A percentile compares a stretch with the other conserved stretches of the same genome.
Evolutionary conservation across 1,284 basidiomycete genomes (phyloP).

Genomic region (Tilletia walkeri): DNA sequence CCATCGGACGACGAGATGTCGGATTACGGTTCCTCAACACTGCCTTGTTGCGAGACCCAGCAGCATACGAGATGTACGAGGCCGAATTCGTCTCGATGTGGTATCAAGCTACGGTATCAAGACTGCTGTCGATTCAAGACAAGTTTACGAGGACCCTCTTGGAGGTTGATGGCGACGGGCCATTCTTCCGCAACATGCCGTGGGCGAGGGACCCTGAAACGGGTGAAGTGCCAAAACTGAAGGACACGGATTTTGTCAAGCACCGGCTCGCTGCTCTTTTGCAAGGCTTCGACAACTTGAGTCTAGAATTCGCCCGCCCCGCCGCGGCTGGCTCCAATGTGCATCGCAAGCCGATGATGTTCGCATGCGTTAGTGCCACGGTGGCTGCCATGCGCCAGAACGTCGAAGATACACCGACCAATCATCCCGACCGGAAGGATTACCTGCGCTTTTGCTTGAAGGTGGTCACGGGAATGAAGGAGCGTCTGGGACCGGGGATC

Average conservation of each 20-base stretch:
- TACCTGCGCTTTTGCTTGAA: conserved; percentile 12
- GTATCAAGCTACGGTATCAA: conserved; percentile 39
- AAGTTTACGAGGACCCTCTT: conserved; percentile 29
- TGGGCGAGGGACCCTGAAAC: conserved; percentile 4
- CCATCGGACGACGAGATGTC: conserved; percentile 64
- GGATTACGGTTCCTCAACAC: conserved; percentile 70
- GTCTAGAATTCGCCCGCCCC: not conserved
- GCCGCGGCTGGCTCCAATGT: not conserved
- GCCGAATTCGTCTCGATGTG: conserved; percentile 39
- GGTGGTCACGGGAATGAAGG: conserved; percentile 2
- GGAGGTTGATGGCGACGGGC: conserved; percentile 10
- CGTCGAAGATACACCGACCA: conserved; percentile 2
- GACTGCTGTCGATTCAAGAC: conserved; percentile 35
- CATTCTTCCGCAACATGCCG: conserved; percentile 9
- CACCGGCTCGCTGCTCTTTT: not conserved
- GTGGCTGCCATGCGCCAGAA: conserved; percentile 14
- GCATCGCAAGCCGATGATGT: conserved; percentile 12
- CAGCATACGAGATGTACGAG: conserved; percentile 25
- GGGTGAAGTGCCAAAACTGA: not conserved
- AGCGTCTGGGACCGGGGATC: conserved; percentile 6
- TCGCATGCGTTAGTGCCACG: conserved; percentile 9
- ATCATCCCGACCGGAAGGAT: not conserved
- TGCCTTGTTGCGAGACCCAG: conserved; percentile 67
- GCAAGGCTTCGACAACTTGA: not conserved
- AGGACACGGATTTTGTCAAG: conserved; percentile 13